These are phyloP conservation scores for Kazachstania bromeliacearum DNA, from an alignment of 805 yeast species.

Conservation along the genomic window DNA sequence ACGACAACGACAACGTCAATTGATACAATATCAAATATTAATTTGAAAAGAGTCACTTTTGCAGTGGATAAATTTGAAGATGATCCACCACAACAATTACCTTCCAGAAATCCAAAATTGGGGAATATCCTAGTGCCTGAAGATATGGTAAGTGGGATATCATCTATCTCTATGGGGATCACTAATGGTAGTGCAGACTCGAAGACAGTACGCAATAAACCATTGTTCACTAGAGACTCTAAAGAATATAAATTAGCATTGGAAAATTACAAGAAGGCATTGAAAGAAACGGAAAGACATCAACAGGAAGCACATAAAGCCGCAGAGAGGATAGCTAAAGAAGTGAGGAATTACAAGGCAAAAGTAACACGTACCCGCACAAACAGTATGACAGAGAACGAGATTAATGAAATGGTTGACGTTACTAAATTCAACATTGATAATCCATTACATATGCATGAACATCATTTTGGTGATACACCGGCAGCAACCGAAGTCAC, in stretches of 20 bases:
- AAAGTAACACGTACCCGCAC: background rate
- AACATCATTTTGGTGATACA: slow-evolving; percentile 40
- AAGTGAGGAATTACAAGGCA: slow-evolving; percentile 39
- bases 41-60: slow-evolving; percentile 60
- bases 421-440: slow-evolving; percentile 38
- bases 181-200: slow-evolving; percentile 39
- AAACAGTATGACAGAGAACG: background rate
- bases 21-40: slow-evolving; percentile 8
- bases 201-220: slow-evolving; percentile 8
- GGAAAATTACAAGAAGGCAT: slow-evolving; percentile 46
- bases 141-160: slow-evolving; percentile 48
- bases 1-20: background rate
- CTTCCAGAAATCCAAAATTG: slow-evolving; percentile 69
- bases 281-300: slow-evolving; percentile 57
- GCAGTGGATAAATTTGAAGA: slow-evolving; percentile 60
- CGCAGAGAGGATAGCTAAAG: slow-evolving; percentile 61
- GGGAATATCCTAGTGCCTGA: slow-evolving; percentile 73
- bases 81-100: slow-evolving; percentile 94
- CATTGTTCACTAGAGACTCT: slow-evolving; percentile 24
- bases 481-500: slow-evolving; percentile 19
- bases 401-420: slow-evolving; percentile 1
- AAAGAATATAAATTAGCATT: slow-evolving; percentile 46
- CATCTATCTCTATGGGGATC: slow-evolving; percentile 62
- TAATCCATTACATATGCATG: slow-evolving; percentile 59
- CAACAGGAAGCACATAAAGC: slow-evolving; percentile 68